Evolutionary conservation across 805 yeast species (phyloP).

Genomic region (Starmerella tilneyi): DNA sequence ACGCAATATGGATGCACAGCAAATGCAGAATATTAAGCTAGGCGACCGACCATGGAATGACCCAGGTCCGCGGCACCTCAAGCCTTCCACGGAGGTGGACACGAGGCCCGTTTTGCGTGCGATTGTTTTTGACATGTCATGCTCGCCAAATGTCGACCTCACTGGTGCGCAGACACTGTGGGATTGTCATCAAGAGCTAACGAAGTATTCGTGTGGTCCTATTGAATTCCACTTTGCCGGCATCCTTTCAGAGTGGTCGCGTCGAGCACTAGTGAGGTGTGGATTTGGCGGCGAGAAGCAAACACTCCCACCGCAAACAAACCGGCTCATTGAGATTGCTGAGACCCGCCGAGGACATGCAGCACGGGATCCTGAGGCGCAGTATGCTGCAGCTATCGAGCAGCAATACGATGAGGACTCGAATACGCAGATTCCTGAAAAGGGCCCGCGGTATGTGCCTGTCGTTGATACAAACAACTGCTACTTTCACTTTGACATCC

Average conservation of each 20-base stretch:
- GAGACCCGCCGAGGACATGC: not conserved
- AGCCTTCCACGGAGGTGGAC: conserved; percentile 33
- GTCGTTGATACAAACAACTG: conserved; percentile 58
- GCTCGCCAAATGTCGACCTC: conserved; percentile 64
- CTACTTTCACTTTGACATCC: conserved; percentile 70
- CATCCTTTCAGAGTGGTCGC: conserved; percentile 75
- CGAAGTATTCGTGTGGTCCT: conserved; percentile 65
- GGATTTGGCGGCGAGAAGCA: conserved; percentile 36
- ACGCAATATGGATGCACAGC: conserved; percentile 40
- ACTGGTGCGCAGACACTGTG: conserved; percentile 70
- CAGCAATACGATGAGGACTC: conserved; percentile 9
- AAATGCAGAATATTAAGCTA: conserved; percentile 27
- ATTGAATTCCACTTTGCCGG: conserved; percentile 88
- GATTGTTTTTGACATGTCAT: conserved; percentile 70
- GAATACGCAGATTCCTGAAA: not conserved
- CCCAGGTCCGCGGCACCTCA: conserved; percentile 48
- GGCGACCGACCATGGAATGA: conserved; percentile 86
- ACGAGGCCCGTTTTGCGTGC: conserved; percentile 58
- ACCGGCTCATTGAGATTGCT: conserved; percentile 16
- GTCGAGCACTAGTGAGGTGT: conserved; percentile 65
- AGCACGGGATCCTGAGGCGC: conserved; percentile 8
- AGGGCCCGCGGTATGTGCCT: conserved; percentile 35
- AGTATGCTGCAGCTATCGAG: not conserved
- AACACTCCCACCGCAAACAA: conserved; percentile 14
- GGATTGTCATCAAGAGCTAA: conserved; percentile 63